Evolutionary conservation across 192 early-diverging fungal genomes (phyloP), one percentile per base, ranked within the genome.

Genomic region (Dissophora ornata): DNA sequence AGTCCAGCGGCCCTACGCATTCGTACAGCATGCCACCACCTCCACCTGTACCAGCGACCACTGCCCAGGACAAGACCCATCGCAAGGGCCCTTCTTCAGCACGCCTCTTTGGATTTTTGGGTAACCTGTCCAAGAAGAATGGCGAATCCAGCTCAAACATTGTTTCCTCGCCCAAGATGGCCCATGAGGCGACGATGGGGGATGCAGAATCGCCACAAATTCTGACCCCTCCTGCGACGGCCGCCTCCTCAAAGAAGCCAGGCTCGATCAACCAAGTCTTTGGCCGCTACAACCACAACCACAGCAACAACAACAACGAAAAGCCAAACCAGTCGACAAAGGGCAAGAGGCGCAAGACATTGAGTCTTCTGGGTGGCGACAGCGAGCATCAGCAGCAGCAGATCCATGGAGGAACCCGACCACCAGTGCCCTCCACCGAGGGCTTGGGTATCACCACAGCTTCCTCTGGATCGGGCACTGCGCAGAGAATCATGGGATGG

Each of bases 401-500:
- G 64, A 67, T 77, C 49, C 57, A 66, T 57, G 69, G 69, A 12
- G 58, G 64, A 9, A 67, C 64, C 12, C 57, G 54, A 44, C 73
- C 73, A 41, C 73, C 73, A 7, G 19, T 77, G 45, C 73, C 73
- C 19, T 50, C 56, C 1, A 50, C 41, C 18, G 65, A 66, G 15
- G 54, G 47, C 19, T 12, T 58, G 36, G 53, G 46, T n/a, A 40
- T 53, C 46, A 58, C 42, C 9, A 22, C 52, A 11, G n/a, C 69
- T 0, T 28, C 32, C 4, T 52, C 71, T 15, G 63, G 71, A 46
- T 44, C 68, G 47, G 65, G 65, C 40, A 80, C 82, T 62, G 82
- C 90, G 0, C 90, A 89, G 54, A 89, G 89, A 18, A 82, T 93
- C 26, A 90, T 91, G 81, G 89, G 88, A 69, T 93, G 92, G 92